Base-by-base conservation (phyloP, 306 rosid species). In the Myrica gale region DNA sequence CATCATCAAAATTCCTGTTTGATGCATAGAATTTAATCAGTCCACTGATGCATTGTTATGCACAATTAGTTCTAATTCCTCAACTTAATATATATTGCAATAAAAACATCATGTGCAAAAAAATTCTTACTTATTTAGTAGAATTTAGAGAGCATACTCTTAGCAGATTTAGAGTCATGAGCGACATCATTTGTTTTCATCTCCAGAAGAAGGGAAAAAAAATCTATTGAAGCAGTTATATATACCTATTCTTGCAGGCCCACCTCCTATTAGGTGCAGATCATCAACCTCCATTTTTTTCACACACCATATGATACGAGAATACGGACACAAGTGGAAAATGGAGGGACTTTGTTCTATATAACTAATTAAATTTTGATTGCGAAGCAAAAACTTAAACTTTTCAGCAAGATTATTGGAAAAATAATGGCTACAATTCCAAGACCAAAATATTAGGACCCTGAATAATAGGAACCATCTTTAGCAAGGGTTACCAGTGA, bases 1-100 rank as follows among this genome's bases (percentile, higher is more conserved):
- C 97, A 84, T 95, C 99, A 47, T 90, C 93, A 75, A 95, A 95
- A 48, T 84, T 85, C 95, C 99, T 92, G 93, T 46, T 82, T 26
- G n/a, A 68, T 73, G 48, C 63, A 84, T 71, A 79, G 7, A 65
- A 84, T 70, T 17, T 41, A 67, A 56, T 75, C 76, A 81, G 62
- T 42, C 68, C 78, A 73, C 60, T 70, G 57, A 69, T 51, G 65
- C 73, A 74, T 42, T 46, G 74, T 42, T 57, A 32, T 65, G 21
- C 10, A 10, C 6, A 55, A 15, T 44, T 43, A 69, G 41, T 65
- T 20, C 4, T 63, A 6, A 41, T 6, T 74, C 39, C 50, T 63
- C 4, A 15, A 13, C 47, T 8, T 10, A 41, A 15, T 1, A 16
- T 63, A 21, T 7, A 9, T 57, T 57, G 9, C 5, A 3, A 2